Base-by-base conservation (phyloP, 371 early-diverging fungal genomes). In the Smittium culicis region DNA sequence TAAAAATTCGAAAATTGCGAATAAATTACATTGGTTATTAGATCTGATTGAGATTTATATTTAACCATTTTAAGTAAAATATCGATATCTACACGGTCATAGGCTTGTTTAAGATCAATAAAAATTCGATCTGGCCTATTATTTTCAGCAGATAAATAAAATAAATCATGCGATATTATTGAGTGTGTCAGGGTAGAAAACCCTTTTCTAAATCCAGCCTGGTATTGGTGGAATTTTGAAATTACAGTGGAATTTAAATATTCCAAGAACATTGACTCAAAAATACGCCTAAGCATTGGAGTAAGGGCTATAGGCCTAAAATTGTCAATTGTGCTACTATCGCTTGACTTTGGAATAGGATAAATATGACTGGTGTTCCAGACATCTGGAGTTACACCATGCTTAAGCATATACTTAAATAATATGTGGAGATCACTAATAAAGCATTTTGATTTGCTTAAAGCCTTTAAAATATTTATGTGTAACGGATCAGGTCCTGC, bases 101-200 rank as follows among this genome's bases (percentile, higher is more conserved):
- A 64, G 25, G 54, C 27, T 34, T 30, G n/a, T 20, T 25, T 54
- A 11, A 35, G 27, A 64, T 34, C 28, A 35, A 34, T 35, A 64
- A 30, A 64, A 64, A 64, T 30, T 16, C 64, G 34, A 30, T 64
- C 27, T 14, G 64, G 64, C 5, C 32, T 16, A n/a, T 3, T 27
- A 25, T 27, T 64, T 28, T 27, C 28, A 27, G 8, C 64, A 27
- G 11, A 28, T 28, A 27, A 27, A n/a, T 27, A 27, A 54, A 64
- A 64, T 34, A 54, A 34, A 64, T 31, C 64, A 64, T 64, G 64
- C 28, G 64, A n/a, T 27, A 64, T 54, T 30, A 64, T 5, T n/a
- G 8, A 5, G 32, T 64, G 64, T 27, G 32, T 64, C 27, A 64
- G 32, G 20, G 64, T 64, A 45, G 45, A 45, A 45, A 11, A 45